Percentiles rank a stretch among this genome's conserved stretches.
phyloP scores from a whole-genome alignment of 441 rosid genomes.

The Melastoma candidum region DNA sequence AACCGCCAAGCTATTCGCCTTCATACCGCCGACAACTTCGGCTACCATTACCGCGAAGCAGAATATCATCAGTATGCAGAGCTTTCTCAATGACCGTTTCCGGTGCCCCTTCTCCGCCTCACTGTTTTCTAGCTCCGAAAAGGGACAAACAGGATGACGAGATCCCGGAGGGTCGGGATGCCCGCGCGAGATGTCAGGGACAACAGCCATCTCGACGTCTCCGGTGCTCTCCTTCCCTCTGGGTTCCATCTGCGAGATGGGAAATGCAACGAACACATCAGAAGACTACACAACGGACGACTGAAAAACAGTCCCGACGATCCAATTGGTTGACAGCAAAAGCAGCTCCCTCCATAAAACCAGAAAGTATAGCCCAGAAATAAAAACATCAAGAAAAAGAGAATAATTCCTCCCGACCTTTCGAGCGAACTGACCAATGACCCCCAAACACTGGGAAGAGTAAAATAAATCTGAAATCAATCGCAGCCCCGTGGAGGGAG shows the following conservation, averaged over 20 bases:
- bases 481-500: no score
- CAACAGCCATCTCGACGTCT: conserved; percentile 26
- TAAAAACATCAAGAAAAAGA: no score
- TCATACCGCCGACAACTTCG: conserved; percentile 54
- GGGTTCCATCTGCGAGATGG: conserved; percentile 38
- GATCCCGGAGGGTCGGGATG: conserved; percentile 18
- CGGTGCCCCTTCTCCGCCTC: conserved; percentile 33
- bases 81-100: conserved; percentile 36
- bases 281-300: no score
- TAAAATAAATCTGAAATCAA: no score
- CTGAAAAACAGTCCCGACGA: no score
- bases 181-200: conserved; percentile 19
- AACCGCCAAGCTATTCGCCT: conserved; percentile 74
- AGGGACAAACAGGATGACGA: conserved; percentile 31
- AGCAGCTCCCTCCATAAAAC: no score
- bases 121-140: conserved; percentile 33
- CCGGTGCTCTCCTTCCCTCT: conserved; percentile 22
- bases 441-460: no score
- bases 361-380: no score
- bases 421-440: no score
- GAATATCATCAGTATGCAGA: conserved; percentile 37
- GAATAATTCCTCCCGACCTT: no score
- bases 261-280: no score
- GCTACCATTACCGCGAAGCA: conserved; percentile 41
- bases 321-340: no score